These are phyloP conservation scores for Boletus reticuloceps DNA, from an alignment of 768 basidiomycete genomes.

Conservation along the genomic window DNA sequence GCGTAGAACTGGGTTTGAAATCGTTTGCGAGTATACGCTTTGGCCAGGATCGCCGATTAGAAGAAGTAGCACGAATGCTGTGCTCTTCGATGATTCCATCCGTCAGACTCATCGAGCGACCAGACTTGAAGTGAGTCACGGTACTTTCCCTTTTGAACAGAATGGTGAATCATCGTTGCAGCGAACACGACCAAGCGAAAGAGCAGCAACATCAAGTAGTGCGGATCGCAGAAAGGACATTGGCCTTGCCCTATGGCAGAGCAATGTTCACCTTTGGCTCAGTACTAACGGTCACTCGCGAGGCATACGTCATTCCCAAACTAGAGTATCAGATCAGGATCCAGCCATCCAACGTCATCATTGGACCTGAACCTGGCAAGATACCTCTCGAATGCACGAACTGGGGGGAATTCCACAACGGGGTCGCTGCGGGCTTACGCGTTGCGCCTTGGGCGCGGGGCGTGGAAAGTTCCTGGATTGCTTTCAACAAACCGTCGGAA, in stretches of 20 bases:
- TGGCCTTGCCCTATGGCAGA: conserved; percentile 87
- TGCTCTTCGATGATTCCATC: conserved; percentile 73
- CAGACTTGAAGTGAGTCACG: conserved; percentile 61
- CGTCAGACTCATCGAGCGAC: conserved; percentile 64
- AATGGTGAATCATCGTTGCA: conserved; percentile 30
- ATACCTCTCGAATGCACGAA: conserved; percentile 66
- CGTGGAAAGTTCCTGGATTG: conserved; percentile 93
- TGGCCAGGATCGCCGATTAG: conserved; percentile 83
- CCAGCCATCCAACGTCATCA: conserved; percentile 66
- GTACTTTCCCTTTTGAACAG: not conserved
- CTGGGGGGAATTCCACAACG: conserved; percentile 99
- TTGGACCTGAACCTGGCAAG: conserved; percentile 69
- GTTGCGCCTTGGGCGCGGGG: conserved; percentile 71
- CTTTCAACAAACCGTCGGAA: conserved; percentile 90
- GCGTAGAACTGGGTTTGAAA: conserved; percentile 69
- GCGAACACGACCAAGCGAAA: conserved; percentile 84
- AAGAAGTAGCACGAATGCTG: conserved; percentile 89
- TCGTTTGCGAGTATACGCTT: conserved; percentile 85
- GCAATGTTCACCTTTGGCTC: conserved; percentile 92
- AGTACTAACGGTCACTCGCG: conserved; percentile 68
- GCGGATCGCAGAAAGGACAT: conserved; percentile 80
- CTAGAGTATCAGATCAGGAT: conserved; percentile 74
- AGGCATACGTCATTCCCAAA: conserved; percentile 77
- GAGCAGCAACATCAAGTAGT: conserved; percentile 82
- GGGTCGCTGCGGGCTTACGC: conserved; percentile 87